phyloP scores from a whole-genome alignment of 1,284 basidiomycete genomes.

The Leccinum griseonigrum region DNA sequence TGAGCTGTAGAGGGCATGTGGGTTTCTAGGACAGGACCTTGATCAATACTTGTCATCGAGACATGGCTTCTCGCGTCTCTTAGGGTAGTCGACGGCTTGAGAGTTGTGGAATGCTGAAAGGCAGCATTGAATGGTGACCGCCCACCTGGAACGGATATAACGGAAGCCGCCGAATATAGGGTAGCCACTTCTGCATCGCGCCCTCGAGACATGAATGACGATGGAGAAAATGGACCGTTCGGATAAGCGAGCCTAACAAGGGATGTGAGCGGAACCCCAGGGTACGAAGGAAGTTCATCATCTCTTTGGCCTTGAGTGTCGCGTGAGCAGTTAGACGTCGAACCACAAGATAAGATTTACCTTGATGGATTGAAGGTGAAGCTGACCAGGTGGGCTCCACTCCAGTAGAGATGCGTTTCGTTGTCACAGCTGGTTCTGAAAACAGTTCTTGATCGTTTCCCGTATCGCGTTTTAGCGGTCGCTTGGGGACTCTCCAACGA shows the following conservation, averaged over 20 bases:
- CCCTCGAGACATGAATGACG: constrained; percentile 35
- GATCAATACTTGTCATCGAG: constrained; percentile 24
- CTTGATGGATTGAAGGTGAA: constrained; percentile 16
- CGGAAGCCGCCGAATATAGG: constrained; percentile 76
- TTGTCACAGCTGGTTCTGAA: constrained; percentile 16
- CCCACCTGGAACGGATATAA: constrained; percentile 63
- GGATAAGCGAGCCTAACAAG: constrained; percentile 78
- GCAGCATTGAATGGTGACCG: constrained; percentile 37
- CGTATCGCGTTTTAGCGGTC: constrained; percentile 9
- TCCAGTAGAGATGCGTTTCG: constrained; percentile 22
- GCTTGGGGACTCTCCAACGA: constrained; percentile 61
- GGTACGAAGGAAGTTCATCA: constrained; percentile 25
- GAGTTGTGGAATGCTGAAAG: constrained; percentile 37
- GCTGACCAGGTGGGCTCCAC: constrained; percentile 16
- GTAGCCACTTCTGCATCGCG: constrained; percentile 80
- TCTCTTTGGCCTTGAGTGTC: constrained; percentile 20
- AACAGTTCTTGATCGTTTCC: constrained; percentile 16
- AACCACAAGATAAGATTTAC: constrained; percentile 15
- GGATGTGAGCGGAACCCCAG: constrained; percentile 68
- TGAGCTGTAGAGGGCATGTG: constrained; percentile 63
- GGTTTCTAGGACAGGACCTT: constrained; percentile 33
- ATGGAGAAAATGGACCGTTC: constrained; percentile 64
- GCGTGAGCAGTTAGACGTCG: constrained; percentile 11
- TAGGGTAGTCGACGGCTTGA: constrained; percentile 36
- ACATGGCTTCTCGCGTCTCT: constrained; percentile 16